Conservation (phyloP, 2,329 filamentous ascomycete genomes). For the Colletotrichum sp. region DNA sequence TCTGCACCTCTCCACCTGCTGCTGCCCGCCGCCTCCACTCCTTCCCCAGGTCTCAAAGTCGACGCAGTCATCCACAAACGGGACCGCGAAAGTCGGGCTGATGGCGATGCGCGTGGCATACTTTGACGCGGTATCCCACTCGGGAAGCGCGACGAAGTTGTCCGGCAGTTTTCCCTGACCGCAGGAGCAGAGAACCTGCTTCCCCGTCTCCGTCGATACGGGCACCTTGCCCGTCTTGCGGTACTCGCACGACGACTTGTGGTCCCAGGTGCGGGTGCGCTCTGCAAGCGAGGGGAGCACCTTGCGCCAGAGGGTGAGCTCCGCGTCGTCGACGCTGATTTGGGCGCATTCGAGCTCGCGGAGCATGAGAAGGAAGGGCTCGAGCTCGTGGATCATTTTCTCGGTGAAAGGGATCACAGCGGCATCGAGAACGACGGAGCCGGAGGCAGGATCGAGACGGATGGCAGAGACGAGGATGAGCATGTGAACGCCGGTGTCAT, state of each 20-base stretch:
- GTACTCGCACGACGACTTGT: slow-evolving; percentile 49
- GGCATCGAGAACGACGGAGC: slow-evolving; percentile 50
- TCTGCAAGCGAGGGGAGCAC: slow-evolving; percentile 49
- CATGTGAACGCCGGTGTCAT: slow-evolving; percentile 44
- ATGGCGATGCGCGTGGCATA: slow-evolving; percentile 62
- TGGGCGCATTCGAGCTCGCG: slow-evolving; percentile 39
- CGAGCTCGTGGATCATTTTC: slow-evolving; percentile 36
- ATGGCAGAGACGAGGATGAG: slow-evolving; percentile 46
- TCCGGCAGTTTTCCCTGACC: slow-evolving; percentile 47
- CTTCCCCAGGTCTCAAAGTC: slow-evolving; percentile 23
- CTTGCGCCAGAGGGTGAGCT: slow-evolving; percentile 59
- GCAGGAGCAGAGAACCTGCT: slow-evolving; percentile 49
- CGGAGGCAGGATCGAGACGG: slow-evolving; percentile 46
- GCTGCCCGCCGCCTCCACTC: background rate
- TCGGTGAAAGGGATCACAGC: slow-evolving; percentile 50
- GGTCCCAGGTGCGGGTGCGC: slow-evolving; percentile 54
- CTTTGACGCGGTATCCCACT: slow-evolving; percentile 45
- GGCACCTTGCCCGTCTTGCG: slow-evolving; percentile 38
- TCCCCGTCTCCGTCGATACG: slow-evolving; percentile 38
- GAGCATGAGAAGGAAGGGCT: slow-evolving; percentile 42
- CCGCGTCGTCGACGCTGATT: slow-evolving; percentile 54
- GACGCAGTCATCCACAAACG: slow-evolving; percentile 45
- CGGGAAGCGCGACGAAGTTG: slow-evolving; percentile 43
- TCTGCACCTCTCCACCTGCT: slow-evolving; percentile 33
- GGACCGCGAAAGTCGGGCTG: slow-evolving; percentile 56